Evolutionary conservation across 257 asterid species (phyloP).

Genomic region (Solanum pennellii): DNA sequence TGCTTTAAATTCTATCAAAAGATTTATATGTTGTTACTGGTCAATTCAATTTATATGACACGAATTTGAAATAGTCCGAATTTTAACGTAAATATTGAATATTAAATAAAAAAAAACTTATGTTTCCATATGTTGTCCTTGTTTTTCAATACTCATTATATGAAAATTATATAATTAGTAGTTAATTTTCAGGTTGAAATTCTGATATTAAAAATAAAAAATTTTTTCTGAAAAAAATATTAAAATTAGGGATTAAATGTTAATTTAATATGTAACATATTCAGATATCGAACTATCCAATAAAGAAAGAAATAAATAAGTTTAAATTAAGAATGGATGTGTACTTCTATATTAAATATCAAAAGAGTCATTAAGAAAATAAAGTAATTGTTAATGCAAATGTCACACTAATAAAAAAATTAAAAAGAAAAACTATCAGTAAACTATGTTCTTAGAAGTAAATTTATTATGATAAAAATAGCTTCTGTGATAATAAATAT

Average conservation of each 20-base stretch:
- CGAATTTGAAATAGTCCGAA: background rate
- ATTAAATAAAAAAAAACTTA: background rate
- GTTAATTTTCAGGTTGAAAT: background rate
- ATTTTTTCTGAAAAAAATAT: background rate
- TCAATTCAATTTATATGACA: background rate
- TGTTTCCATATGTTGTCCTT: background rate
- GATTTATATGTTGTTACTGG: background rate
- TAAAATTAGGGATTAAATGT: background rate
- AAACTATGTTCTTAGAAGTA: too few relatives aligned
- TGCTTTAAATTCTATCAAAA: background rate
- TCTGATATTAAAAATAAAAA: accelerated
- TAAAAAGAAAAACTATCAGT: too few relatives aligned
- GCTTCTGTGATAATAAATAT: too few relatives aligned
- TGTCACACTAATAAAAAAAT: too few relatives aligned
- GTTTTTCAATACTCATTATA: background rate
- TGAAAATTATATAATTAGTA: background rate
- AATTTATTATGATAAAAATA: too few relatives aligned
- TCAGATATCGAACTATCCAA: background rate
- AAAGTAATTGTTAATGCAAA: too few relatives aligned
- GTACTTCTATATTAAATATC: background rate
- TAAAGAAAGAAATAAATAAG: background rate
- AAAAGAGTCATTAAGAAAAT: background rate
- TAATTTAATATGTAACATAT: background rate
- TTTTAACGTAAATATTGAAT: background rate
- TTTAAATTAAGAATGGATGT: background rate